phyloP scores from a whole-genome alignment of 2,329 filamentous ascomycete genomes.

The Ophiostoma ips region DNA sequence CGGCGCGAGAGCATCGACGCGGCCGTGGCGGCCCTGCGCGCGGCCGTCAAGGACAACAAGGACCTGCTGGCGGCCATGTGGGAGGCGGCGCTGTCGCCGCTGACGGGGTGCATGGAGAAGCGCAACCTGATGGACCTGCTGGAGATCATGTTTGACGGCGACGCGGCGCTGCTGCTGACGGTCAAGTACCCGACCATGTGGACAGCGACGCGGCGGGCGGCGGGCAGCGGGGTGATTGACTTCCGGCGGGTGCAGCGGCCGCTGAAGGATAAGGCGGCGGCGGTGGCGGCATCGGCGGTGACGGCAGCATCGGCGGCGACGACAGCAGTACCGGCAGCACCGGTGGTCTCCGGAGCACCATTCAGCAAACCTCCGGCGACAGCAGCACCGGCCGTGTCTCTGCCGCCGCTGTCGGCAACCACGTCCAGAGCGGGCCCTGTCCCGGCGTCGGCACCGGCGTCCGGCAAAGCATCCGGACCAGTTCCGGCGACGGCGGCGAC shows the following conservation, averaged over 20 bases:
- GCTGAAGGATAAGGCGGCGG: constrained; percentile 2
- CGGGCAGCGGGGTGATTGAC: constrained; percentile 6
- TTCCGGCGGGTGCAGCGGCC: constrained; percentile 13
- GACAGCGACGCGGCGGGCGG: constrained; percentile 20
- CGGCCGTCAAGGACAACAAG: constrained; percentile 29
- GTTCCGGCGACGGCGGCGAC: no score
- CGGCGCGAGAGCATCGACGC: constrained; percentile 33
- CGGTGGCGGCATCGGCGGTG: background rate
- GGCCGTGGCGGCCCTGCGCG: constrained; percentile 35
- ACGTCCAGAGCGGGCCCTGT: no score
- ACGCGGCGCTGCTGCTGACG: constrained; percentile 30
- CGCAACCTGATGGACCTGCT: constrained; percentile 37
- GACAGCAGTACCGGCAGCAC: background rate
- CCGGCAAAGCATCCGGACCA: no score
- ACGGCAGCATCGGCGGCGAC: background rate
- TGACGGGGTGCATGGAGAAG: constrained; percentile 34
- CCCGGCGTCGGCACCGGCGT: background rate
- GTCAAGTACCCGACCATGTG: constrained; percentile 34
- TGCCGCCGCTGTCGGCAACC: background rate
- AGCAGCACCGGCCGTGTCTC: background rate
- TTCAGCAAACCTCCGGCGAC: no score
- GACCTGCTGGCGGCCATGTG: constrained; percentile 33
- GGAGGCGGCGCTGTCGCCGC: constrained; percentile 33
- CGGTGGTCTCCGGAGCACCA: background rate
- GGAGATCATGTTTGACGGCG: constrained; percentile 34